Percentiles rank a stretch among this genome's conserved stretches.
These are phyloP conservation scores for Talaromyces atroroseus DNA, from an alignment of 2,329 filamentous ascomycete species.

Conservation along the genomic window DNA sequence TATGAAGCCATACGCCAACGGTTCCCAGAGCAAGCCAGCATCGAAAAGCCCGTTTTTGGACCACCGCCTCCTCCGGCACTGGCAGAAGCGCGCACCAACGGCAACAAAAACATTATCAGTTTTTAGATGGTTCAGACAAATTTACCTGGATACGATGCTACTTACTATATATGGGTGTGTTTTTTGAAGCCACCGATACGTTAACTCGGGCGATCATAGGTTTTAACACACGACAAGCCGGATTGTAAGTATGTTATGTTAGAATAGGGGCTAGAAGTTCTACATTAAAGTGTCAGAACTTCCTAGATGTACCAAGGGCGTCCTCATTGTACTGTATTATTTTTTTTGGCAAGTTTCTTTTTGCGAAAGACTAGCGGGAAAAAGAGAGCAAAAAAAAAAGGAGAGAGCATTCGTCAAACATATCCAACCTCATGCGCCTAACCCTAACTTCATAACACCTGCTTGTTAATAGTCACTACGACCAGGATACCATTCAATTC, in stretches of 20 bases:
- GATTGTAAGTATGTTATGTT: constrained; percentile 4
- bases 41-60: constrained; percentile 41
- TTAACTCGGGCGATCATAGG: neutral
- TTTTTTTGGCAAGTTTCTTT: neutral
- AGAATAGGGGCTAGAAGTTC: constrained; percentile 4
- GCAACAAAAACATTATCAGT: constrained; percentile 40
- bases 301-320: neutral
- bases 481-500: neutral
- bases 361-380: neutral
- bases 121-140: neutral
- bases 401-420: neutral
- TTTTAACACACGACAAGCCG: neutral
- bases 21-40: constrained; percentile 22
- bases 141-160: neutral
- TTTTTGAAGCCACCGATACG: neutral
- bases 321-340: constrained; percentile 8
- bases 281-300: neutral
- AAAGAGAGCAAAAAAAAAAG: neutral
- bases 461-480: neutral
- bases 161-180: neutral
- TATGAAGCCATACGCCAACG: constrained; percentile 39
- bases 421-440: neutral
- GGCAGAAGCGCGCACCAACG: constrained; percentile 41
- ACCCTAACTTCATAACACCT: neutral
- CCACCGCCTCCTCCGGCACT: constrained; percentile 49